Base-by-base conservation (phyloP, 2,329 filamentous ascomycete species). In the Colletotrichum destructivum region DNA sequence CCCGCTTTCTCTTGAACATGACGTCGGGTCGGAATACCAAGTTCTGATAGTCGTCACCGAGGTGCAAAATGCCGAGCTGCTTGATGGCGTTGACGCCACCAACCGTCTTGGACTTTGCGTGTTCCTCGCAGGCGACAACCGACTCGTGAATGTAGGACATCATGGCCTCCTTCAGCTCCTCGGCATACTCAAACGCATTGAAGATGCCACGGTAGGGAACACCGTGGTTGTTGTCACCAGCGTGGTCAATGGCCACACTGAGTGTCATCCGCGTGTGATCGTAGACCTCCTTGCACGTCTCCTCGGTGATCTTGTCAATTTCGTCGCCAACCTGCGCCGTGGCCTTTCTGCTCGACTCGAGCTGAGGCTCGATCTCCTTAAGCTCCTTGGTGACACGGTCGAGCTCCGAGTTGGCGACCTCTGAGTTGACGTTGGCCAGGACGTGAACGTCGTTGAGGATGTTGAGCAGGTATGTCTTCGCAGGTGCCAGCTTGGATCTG, bases 391-490 rank as follows among this genome's bases (percentile, higher is more conserved):
- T 92, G 2, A 98, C 94, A 38, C 95, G 90, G 70, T 96, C 90
- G 15, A 98, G 86, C 81, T 99, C 96, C 11, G 91, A 88, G 76
- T 94, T 90, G 2, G 95, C 95, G 38, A 98, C 92, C 75, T 98
- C 94, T 35, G 91, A 88, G 81, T 99, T 99, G 76, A 98, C 94
- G 0, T 88, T 90, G 6, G 96, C 96, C 52, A 99, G 87, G 4
- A 90, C 92, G 78, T 94, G 87, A 71, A 99, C 87, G 78, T 99
- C 96, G 76, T 94, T 93, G 44, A 99, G 88, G 35, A 98, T 92
- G 81, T 99, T 99, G 77, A 97, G 86, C 1, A 99, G 89, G 79
- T 99, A 99, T 2, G 96, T 98, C 82, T 95, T 95, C 8, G 96
- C 96, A 6, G 96, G 96, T 1, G 96, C 96, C 71, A 99, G 88